phyloP scores from a whole-genome alignment of 2,329 filamentous ascomycete species.

The Trichoderma brevicompactum region DNA sequence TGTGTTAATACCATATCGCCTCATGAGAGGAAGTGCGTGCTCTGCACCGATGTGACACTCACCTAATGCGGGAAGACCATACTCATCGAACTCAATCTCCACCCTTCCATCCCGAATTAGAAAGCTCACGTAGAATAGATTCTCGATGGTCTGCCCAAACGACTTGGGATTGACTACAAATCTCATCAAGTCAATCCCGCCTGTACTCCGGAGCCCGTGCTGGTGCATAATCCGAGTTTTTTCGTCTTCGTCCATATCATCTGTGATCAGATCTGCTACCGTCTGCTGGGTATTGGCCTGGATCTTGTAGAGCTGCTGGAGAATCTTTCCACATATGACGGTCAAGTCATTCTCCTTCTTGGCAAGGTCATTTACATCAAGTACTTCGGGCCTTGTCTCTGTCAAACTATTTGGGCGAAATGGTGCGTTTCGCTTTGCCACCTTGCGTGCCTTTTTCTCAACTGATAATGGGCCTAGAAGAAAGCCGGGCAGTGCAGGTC shows the following conservation, averaged over 20 bases:
- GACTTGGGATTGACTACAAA: conserved; percentile 90
- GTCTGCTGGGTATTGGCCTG: conserved; percentile 53
- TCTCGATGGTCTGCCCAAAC: conserved; percentile 94
- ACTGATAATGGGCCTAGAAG: conserved; percentile 87
- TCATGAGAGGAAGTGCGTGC: not conserved
- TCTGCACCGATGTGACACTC: conserved; percentile 47
- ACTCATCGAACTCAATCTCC: conserved; percentile 72
- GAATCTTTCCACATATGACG: conserved; percentile 75
- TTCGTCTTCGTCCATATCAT: conserved; percentile 54
- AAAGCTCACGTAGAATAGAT: conserved; percentile 96
- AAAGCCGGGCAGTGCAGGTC: conserved; percentile 80
- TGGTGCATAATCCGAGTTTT: conserved; percentile 62
- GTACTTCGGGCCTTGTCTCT: conserved; percentile 77
- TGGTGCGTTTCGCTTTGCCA: conserved; percentile 70
- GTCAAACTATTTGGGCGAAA: conserved; percentile 70
- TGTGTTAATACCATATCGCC: conserved; percentile 31
- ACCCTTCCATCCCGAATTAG: conserved; percentile 84
- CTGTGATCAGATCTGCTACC: conserved; percentile 50
- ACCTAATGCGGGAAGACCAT: conserved; percentile 80
- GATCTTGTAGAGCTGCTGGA: conserved; percentile 59
- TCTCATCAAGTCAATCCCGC: conserved; percentile 77
- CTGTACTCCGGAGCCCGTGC: conserved; percentile 67
- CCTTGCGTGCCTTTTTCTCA: conserved; percentile 78
- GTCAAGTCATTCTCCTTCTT: conserved; percentile 81
- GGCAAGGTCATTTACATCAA: conserved; percentile 74